These are phyloP conservation scores for Suillus sp. DNA, from an alignment of 768 basidiomycete genomes.

Conservation along the genomic window DNA sequence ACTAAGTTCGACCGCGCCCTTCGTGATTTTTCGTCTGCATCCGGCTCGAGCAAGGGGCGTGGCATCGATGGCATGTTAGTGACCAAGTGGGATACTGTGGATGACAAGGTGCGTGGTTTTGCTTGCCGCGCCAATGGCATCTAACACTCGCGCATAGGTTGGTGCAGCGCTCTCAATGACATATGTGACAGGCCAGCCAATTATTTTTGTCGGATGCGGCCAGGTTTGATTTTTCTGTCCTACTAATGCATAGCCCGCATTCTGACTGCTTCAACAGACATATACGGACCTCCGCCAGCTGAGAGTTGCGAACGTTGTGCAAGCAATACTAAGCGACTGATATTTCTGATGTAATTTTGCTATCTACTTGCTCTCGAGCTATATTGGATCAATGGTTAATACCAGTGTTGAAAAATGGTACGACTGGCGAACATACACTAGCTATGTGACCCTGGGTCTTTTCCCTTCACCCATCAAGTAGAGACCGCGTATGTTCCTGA, in stretches of 20 bases:
- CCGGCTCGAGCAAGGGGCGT: slow-evolving; percentile 62
- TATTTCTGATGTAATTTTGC: background rate
- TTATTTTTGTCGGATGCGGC: slow-evolving; percentile 97
- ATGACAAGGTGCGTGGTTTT: slow-evolving; percentile 75
- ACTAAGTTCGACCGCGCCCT: slow-evolving; percentile 95
- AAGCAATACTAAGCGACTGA: slow-evolving; percentile 84
- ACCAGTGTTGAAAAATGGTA: background rate
- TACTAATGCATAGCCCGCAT: no score
- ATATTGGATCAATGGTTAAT: background rate
- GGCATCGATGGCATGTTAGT: slow-evolving; percentile 99
- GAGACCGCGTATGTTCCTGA: background rate
- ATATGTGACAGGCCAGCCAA: slow-evolving; percentile 97
- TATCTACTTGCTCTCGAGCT: slow-evolving; percentile 6
- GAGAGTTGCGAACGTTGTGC: slow-evolving; percentile 89
- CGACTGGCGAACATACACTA: background rate
- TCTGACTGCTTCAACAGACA: slow-evolving; percentile 53
- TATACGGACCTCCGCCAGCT: slow-evolving; percentile 95
- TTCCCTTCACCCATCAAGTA: background rate
- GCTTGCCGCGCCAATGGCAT: background rate
- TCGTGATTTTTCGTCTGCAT: slow-evolving; percentile 84
- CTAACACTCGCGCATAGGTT: slow-evolving; percentile 54
- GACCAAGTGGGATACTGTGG: slow-evolving; percentile 99
- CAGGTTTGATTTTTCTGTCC: slow-evolving; percentile 57
- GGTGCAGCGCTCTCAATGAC: slow-evolving; percentile 99
- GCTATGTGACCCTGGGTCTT: background rate